Evolutionary conservation across 2,329 filamentous ascomycete genomes (phyloP).

Genomic region (Botrytis aclada): DNA sequence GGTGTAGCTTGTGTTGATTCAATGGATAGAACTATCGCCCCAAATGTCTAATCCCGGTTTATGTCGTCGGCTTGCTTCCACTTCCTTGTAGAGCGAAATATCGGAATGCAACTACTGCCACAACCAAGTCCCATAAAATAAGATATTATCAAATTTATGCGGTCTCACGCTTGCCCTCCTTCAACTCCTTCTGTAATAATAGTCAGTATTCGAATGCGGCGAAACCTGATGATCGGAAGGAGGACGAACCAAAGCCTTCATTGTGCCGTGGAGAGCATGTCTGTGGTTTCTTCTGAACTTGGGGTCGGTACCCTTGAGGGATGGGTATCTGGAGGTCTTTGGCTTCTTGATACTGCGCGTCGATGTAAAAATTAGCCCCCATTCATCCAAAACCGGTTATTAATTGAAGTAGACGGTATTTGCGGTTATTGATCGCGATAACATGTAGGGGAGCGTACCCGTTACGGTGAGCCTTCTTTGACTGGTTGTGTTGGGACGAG

Average conservation of each 20-base stretch:
- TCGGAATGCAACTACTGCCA: slow-evolving; percentile 32
- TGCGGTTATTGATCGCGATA: not conserved
- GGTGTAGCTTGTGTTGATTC: slow-evolving; percentile 33
- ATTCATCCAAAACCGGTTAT: not conserved
- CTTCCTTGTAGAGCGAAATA: slow-evolving; percentile 30
- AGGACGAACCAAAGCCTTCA: slow-evolving; percentile 78
- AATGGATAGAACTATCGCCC: slow-evolving; percentile 31
- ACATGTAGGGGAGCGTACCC: slow-evolving; percentile 62
- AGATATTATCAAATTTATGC: slow-evolving; percentile 55
- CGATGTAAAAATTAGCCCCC: slow-evolving; percentile 9
- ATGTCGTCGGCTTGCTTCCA: slow-evolving; percentile 28
- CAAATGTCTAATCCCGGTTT: slow-evolving; percentile 24
- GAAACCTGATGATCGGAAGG: not conserved
- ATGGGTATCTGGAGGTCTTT: slow-evolving; percentile 98
- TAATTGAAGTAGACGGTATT: not conserved
- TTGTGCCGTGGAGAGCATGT: slow-evolving; percentile 98
- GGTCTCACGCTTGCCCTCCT: slow-evolving; percentile 89
- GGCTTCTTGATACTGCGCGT: slow-evolving; percentile 97
- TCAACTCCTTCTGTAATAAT: slow-evolving; percentile 80
- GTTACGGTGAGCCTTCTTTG: slow-evolving; percentile 98
- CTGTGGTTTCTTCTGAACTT: slow-evolving; percentile 99
- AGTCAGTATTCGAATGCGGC: slow-evolving; percentile 22
- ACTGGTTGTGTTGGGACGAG: slow-evolving; percentile 48
- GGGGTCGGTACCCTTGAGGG: slow-evolving; percentile 96
- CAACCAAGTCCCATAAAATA: slow-evolving; percentile 32